phyloP scores from a whole-genome alignment of 1,139 yeast genomes.

The Candida buenavistaensis region DNA sequence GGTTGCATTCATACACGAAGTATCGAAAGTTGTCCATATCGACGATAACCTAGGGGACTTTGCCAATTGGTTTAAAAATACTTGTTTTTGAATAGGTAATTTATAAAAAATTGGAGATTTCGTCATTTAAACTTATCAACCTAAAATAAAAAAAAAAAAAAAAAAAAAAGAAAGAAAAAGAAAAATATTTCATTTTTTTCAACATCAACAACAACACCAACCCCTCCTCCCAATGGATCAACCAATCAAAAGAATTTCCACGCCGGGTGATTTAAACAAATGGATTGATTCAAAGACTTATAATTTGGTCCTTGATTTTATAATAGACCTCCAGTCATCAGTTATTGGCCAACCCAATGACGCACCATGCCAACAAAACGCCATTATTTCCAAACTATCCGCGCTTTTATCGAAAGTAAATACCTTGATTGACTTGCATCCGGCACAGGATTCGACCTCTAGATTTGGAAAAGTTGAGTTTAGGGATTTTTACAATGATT shows the following conservation, averaged over 20 bases:
- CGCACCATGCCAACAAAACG: conserved; percentile 25
- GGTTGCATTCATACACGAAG: conserved; percentile 27
- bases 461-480: conserved; percentile 93
- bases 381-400: conserved; percentile 32
- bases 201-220: not conserved
- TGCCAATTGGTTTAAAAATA: conserved; percentile 15
- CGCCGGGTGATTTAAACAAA: conserved; percentile 57
- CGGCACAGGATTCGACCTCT: conserved; percentile 67
- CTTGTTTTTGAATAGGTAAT: conserved; percentile 19
- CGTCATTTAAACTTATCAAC: conserved; percentile 1
- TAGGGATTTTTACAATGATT: conserved; percentile 77
- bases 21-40: conserved; percentile 15
- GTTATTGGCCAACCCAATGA: conserved; percentile 65
- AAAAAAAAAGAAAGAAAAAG: not conserved
- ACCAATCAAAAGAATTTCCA: conserved; percentile 44
- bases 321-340: conserved; percentile 59
- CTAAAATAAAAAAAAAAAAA: not conserved
- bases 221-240: not conserved
- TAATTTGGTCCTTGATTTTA: conserved; percentile 51
- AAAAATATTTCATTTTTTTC: not conserved
- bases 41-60: conserved; percentile 19
- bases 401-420: conserved; percentile 47
- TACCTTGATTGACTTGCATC: conserved; percentile 51
- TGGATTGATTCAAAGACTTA: conserved; percentile 63
- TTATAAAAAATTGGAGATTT: conserved; percentile 10